Percentiles rank a stretch among this genome's conserved stretches.
phyloP scores from a whole-genome alignment of 2,329 filamentous ascomycete species.

The Aspergillus amoenus region DNA sequence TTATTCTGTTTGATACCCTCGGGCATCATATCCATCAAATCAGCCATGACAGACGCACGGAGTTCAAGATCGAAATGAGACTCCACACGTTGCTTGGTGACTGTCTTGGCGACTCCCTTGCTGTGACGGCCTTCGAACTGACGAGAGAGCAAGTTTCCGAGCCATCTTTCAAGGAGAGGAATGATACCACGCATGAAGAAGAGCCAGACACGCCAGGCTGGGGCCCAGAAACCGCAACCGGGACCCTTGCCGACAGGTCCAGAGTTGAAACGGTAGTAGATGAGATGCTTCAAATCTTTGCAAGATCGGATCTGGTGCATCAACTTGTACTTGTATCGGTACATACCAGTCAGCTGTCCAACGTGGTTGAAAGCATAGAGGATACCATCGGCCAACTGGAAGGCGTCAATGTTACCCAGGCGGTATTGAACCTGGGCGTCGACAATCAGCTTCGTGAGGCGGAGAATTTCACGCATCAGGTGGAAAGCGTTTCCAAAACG shows the following conservation, averaged over 20 bases:
- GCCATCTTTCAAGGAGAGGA: conserved; percentile 91
- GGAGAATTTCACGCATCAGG: conserved; percentile 94
- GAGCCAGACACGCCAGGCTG: conserved; percentile 97
- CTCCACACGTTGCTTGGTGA: conserved; percentile 98
- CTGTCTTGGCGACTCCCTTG: conserved; percentile 98
- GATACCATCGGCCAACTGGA: conserved; percentile 97
- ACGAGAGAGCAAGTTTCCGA: conserved; percentile 92
- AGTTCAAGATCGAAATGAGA: conserved; percentile 98
- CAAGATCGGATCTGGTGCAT: conserved; percentile 99
- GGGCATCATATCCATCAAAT: conserved; percentile 99
- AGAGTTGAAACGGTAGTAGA: conserved; percentile 98
- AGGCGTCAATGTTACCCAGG: conserved; percentile 96
- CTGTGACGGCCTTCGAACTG: conserved; percentile 98
- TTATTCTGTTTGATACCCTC: conserved; percentile 99
- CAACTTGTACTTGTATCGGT: conserved; percentile 99
- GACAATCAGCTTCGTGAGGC: conserved; percentile 94
- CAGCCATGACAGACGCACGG: conserved; percentile 96
- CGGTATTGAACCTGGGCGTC: conserved; percentile 98
- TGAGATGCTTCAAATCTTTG: conserved; percentile 98
- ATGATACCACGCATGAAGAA: conserved; percentile 99
- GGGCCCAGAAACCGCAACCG: conserved; percentile 98
- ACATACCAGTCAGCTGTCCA: conserved; percentile 97
- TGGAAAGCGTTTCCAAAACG: conserved; percentile 99
- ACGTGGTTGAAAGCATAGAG: conserved; percentile 99
- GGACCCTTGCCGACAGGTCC: conserved; percentile 96